Conservation (phyloP, 2,329 filamentous ascomycete genomes). For the Orbilia blumenaviensis region DNA sequence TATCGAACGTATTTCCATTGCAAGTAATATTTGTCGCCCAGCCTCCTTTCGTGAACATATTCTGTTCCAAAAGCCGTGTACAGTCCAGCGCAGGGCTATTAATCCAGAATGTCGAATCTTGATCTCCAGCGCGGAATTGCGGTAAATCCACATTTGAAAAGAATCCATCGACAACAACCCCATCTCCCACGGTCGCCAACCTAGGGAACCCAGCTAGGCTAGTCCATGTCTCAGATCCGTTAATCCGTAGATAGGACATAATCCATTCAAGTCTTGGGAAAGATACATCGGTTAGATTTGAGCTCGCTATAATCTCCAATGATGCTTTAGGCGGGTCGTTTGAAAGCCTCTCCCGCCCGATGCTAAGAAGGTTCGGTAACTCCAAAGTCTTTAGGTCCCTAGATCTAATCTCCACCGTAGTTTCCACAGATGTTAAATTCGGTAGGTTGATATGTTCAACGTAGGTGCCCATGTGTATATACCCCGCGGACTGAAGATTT, state of each 20-base stretch:
- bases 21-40: background rate
- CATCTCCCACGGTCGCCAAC: background rate
- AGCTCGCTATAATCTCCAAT: background rate
- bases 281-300: background rate
- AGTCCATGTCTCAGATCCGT: background rate
- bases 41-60: background rate
- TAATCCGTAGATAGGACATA: background rate
- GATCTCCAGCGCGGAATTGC: background rate
- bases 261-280: conserved; percentile 22
- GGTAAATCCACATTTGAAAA: conserved; percentile 23
- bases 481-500: background rate
- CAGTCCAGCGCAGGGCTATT: background rate
- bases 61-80: background rate
- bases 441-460: background rate
- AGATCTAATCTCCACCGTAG: background rate
- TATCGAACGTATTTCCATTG: background rate
- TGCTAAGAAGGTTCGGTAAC: background rate
- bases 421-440: background rate
- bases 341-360: background rate
- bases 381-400: background rate
- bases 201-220: conserved; percentile 3
- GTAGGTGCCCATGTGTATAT: background rate
- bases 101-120: background rate
- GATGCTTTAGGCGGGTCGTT: background rate
- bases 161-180: background rate